Conservation (phyloP, 176 grass and related monocot genomes). For the Juncus effusus region DNA sequence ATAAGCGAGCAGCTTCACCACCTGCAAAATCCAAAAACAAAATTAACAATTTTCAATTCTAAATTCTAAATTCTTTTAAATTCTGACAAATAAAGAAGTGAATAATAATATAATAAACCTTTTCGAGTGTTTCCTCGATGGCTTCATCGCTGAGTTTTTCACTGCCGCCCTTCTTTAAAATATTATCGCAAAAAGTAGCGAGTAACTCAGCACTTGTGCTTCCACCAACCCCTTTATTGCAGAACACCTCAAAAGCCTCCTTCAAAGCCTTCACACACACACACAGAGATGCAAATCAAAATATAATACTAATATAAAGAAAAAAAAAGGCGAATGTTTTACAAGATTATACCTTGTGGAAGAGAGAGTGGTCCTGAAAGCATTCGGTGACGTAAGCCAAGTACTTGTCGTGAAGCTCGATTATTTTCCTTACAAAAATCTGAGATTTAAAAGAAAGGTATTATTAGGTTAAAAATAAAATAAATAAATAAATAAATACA, state of each 20-base stretch:
- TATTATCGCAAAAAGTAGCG: slow-evolving; percentile 92
- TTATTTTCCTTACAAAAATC: slow-evolving; percentile 96
- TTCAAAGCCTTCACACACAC: slow-evolving; percentile 64
- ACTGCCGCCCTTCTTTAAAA: slow-evolving; percentile 95
- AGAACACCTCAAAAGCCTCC: slow-evolving; percentile 98
- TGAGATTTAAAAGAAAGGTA: slow-evolving; percentile 30
- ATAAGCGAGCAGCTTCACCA: slow-evolving; percentile 86
- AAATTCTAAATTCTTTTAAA: background rate
- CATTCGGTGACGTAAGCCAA: slow-evolving; percentile 81
- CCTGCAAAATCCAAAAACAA: slow-evolving; percentile 37
- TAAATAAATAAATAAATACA: slow-evolving; percentile 1
- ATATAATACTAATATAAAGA: background rate
- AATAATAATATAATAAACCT: slow-evolving; percentile 40
- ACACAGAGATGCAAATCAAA: background rate
- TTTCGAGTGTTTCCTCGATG: slow-evolving; percentile 97
- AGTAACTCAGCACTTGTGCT: slow-evolving; percentile 91
- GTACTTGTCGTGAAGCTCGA: slow-evolving; percentile 96
- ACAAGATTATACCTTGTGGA: slow-evolving; percentile 68
- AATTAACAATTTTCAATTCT: background rate
- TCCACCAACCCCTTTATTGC: slow-evolving; percentile 89
- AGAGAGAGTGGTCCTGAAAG: slow-evolving; percentile 92
- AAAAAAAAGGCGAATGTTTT: background rate
- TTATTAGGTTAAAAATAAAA: background rate
- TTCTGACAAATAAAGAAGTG: slow-evolving; percentile 4
- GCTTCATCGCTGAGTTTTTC: slow-evolving; percentile 99